Evolutionary conservation across 2,329 filamentous ascomycete genomes (phyloP), one percentile per base, ranked within the genome.

Genomic region (Sporothrix globosa): DNA sequence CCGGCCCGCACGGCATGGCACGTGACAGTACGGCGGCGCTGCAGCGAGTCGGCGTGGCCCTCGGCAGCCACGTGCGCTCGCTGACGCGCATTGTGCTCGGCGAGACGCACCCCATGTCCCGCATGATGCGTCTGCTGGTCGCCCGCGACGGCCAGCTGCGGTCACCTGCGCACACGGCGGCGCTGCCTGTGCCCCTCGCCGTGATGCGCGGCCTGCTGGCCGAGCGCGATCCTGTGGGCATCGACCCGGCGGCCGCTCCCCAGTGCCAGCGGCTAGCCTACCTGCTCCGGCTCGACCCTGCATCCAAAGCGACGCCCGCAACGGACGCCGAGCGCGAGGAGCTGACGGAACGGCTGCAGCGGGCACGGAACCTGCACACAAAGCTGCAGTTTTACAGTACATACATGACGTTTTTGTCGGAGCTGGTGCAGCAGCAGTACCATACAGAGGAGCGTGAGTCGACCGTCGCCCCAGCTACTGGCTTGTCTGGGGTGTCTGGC

Each of bases 71-170:
- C 67, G 71, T 73, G 54, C 67, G 68, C 24, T 68, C 61, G 4
- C 53, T 72, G 19, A 58, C 69, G 14, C 48, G 52, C 58, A 74
- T 74, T 27, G 65, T 73, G n/a, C 66, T 73, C 19, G 72, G 72
- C 65, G 6, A 66, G 17, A 11, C 21, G 1, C 73, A 74, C 39
- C 73, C 73, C n/a, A 27, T 63, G 4, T 7, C 21, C 39, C 39
- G 34, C 11, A 19, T 74, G 10, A 44, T 65, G n/a, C 68, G 66
- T 46, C 58, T 71, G 52, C 70, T 73, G 27, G 67, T 46, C 34
- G 66, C 53, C 2, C 56, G 63, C 21, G 54, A 60, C 61, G 13
- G 67, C 70, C 67, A 68, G 17, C 14, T 65, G 44, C 61, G 41
- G 19, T 65, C 58, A 4, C 58, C 58, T 2, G 13, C 70, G 21